Base-by-base conservation (phyloP, 1,284 basidiomycete genomes). In the Pseudozyma pruni region DNA sequence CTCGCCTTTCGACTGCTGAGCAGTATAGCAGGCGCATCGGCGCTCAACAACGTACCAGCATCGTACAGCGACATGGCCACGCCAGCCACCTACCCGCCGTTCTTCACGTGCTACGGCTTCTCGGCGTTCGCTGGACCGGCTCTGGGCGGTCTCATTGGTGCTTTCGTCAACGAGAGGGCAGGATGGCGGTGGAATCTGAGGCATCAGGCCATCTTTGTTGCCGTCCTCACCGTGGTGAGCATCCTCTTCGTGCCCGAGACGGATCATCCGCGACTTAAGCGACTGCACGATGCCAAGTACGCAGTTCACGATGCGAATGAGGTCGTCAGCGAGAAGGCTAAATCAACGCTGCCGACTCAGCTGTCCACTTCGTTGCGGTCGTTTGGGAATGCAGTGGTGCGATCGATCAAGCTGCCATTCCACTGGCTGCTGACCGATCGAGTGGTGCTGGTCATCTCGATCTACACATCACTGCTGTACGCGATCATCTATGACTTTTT, bases 1-100 rank as follows among this genome's bases (percentile, higher is more conserved):
- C 76, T 83, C 56, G 69, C 61, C 14, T 70, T 82, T 20, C 75
- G 79, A 17, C 72, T 78, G 20, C 40, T 82, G 2, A 71, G 81
- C 69, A 78, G 82, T 17, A 50, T 64, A 29, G 50, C 38, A 3
- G 71, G 71, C 16, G 43, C 57, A 39, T 69, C 71, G 19, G 56
- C 66, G 4, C 61, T 73, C 34, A 72, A 72, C 67, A 72, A 72
- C 19, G 64, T 60, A 10, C 64, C 64, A 1, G 70, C 67, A 8
- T 62, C 66, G 3, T 62, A 64, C 25, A 38, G 51, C 37, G 59
- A 73, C 34, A 49, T 71, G 54, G 59, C 53, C 4, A 69, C 56
- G 19, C 61, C 59, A 5, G 19, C 20, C 16, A 42, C 29, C 6
- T 66, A 49, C 13, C 49, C 55, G 6, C 54, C 54, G 4, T 66